These are phyloP conservation scores for Hydrangea macrophylla DNA, from an alignment of 148 eudicot genomes.

Conservation along the genomic window DNA sequence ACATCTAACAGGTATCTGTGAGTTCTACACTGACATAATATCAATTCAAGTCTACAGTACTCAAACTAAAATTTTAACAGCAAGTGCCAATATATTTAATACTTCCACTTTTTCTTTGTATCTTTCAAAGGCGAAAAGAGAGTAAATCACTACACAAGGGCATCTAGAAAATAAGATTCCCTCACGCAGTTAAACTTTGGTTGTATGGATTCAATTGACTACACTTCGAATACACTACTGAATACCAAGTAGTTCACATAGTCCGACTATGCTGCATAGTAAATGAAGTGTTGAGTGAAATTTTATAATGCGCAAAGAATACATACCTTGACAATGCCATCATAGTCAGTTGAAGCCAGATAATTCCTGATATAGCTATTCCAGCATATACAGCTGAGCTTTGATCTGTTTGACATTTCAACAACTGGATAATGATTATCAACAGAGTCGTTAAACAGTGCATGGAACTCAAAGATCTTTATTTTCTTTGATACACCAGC, in stretches of 20 bases:
- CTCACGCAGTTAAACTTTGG: too few relatives aligned
- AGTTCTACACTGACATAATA: too few relatives aligned
- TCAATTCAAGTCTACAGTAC: not conserved
- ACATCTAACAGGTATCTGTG: too few relatives aligned
- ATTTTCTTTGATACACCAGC: slow-evolving; percentile 90
- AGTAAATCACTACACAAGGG: not conserved
- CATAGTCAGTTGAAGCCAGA: slow-evolving; percentile 89
- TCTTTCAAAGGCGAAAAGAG: not conserved
- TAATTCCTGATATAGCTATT: slow-evolving; percentile 74
- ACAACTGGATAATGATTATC: slow-evolving; percentile 82
- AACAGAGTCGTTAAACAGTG: slow-evolving; percentile 54
- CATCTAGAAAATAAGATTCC: not conserved
- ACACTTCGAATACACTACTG: too few relatives aligned
- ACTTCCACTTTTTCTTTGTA: too few relatives aligned
- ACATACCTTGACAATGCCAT: slow-evolving; percentile 85
- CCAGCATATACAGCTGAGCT: slow-evolving; percentile 82
- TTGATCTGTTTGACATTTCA: slow-evolving; percentile 79
- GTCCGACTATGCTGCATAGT: too few relatives aligned
- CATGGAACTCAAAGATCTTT: slow-evolving; percentile 66
- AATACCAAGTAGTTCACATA: too few relatives aligned
- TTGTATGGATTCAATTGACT: too few relatives aligned
- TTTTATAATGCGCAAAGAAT: not conserved
- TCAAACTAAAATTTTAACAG: not conserved
- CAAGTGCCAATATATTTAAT: slow-evolving; percentile 11
- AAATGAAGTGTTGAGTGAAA: too few relatives aligned